Evolutionary conservation across 495 filamentous ascomycete genomes (phyloP), one percentile per base, ranked within the genome.

Genomic region (Xylaria curta): DNA sequence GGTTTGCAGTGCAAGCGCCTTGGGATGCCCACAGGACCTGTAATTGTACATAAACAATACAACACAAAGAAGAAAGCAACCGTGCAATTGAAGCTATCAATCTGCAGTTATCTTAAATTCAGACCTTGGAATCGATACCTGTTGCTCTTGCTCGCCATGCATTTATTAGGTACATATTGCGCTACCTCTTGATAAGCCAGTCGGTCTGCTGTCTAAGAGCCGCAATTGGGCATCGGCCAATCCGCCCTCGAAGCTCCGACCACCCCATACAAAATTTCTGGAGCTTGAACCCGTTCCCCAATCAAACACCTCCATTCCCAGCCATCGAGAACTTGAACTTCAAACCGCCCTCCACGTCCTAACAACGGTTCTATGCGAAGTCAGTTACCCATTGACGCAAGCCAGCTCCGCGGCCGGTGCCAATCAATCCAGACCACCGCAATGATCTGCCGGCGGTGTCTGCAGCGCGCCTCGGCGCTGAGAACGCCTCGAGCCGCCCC

Each of bases 401-500:
- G 42, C 24, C 0, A 65, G 42, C 21, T 61, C 38, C 24, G 21
- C 21, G 33, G 42, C 40, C 8, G 21, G 38, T 13, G 17, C 44
- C 51, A 21, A n/a, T 21, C 66, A 24, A 33, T 49, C 7, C 0
- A 38, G 33, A 49, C 26, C 68, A 13, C 58, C 24, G 38, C 76
- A 71, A 86, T 86, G 85, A 85, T 86, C 73, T 86, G 85, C 76
- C 75, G 78, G 66, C 79, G 82, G 36, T 85, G 82, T 76, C 81
- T 85, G 54, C 79, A 80, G 61, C 81, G 76, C 66, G 81, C 77
- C 62, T 73, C 82, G 6, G 76, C 79, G 73, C 73, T 76, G 54
- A 72, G 65, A 63, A 66, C 79, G 54, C 75, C 60, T 62, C 9
- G 54, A 46, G 66, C 13, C 59, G 61, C 68, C 53, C 72, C 72